phyloP scores from a whole-genome alignment of 345 rosid genomes.

The Salix udensis region DNA sequence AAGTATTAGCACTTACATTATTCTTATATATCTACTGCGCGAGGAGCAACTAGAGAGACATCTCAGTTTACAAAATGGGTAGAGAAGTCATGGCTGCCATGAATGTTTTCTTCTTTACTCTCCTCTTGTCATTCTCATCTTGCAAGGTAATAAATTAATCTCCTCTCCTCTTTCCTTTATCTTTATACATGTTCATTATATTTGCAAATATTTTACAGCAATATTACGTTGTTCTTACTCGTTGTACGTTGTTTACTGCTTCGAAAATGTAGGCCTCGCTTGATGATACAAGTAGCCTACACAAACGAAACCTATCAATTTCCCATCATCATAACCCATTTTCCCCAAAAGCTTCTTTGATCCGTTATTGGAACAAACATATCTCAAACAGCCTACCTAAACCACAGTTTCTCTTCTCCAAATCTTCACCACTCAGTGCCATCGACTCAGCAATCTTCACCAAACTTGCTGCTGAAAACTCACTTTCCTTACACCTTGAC shows the following conservation, averaged over 20 bases:
- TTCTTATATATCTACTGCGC: neutral
- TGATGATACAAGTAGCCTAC: neutral
- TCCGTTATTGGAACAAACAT: constrained; percentile 30
- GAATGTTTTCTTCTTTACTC: constrained; percentile 1
- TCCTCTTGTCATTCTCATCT: neutral
- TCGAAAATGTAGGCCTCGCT: constrained; percentile 2
- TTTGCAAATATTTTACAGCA: no score
- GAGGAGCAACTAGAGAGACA: neutral
- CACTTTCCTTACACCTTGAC: constrained; percentile 21
- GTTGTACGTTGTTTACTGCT: neutral
- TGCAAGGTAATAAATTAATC: constrained; percentile 5
- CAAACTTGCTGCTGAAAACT: constrained; percentile 21
- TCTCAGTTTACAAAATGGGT: neutral
- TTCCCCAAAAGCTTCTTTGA: constrained; percentile 22
- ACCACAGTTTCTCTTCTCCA: constrained; percentile 27
- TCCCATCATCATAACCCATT: constrained; percentile 10
- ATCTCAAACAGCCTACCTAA: constrained; percentile 24
- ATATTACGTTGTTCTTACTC: neutral
- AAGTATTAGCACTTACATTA: neutral
- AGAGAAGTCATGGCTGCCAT: neutral
- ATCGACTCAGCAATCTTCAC: constrained; percentile 24
- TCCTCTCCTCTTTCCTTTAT: neutral
- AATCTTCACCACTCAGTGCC: constrained; percentile 30
- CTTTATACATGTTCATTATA: neutral
- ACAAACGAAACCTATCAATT: neutral